Conservation (phyloP, 2,329 filamentous ascomycete species). For the Epichloe bromicola region DNA sequence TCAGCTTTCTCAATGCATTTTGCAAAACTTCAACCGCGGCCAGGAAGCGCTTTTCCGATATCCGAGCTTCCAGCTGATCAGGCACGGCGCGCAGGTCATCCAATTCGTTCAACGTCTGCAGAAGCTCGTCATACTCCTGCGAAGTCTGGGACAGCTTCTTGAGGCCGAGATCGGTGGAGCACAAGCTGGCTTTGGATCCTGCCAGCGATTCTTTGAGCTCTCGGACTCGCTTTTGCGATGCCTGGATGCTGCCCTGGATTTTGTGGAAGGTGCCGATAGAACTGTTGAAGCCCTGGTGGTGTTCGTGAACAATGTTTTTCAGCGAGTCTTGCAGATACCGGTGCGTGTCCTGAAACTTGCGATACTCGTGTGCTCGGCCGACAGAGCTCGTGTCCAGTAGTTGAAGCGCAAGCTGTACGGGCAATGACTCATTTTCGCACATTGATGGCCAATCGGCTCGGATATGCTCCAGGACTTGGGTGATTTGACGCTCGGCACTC, state of each 20-base stretch:
- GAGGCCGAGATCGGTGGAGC: constrained; percentile 77
- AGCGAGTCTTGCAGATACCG: constrained; percentile 82
- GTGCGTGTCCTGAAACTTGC: constrained; percentile 72
- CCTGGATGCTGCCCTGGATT: constrained; percentile 85
- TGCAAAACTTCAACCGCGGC: constrained; percentile 87
- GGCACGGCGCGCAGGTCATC: constrained; percentile 83
- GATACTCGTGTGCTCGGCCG: constrained; percentile 78
- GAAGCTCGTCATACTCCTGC: constrained; percentile 78
- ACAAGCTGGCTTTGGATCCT: constrained; percentile 67
- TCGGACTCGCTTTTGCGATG: constrained; percentile 76
- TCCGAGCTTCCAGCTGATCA: constrained; percentile 83
- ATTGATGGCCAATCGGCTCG: constrained; percentile 85
- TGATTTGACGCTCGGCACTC: constrained; percentile 43
- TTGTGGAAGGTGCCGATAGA: constrained; percentile 98
- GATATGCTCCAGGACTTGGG: constrained; percentile 65
- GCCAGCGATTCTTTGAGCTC: constrained; percentile 71
- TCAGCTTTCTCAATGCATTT: constrained; percentile 69
- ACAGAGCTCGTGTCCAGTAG: constrained; percentile 89
- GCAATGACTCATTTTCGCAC: constrained; percentile 77
- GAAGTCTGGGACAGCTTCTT: constrained; percentile 80
- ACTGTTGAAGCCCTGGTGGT: constrained; percentile 98
- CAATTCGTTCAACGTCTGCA: constrained; percentile 70
- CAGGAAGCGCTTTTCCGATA: constrained; percentile 92
- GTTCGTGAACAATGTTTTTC: constrained; percentile 93
- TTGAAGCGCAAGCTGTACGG: constrained; percentile 88